Evolutionary conservation across 768 basidiomycete genomes (phyloP).

Genomic region (Russula sp.): DNA sequence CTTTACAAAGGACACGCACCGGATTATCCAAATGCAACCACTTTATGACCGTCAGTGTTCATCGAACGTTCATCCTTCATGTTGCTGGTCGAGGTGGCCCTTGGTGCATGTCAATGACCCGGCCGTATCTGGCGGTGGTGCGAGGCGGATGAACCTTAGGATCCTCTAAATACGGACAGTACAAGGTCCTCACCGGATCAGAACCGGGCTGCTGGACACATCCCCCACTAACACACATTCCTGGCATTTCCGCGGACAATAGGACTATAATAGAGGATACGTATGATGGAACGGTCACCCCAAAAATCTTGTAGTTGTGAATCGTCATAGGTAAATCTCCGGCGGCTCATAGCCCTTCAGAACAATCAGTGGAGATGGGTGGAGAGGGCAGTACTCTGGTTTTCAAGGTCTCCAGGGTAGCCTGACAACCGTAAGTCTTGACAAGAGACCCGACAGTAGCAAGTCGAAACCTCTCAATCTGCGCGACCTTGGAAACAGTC

Average conservation of each 20-base stretch:
- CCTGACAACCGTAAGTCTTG: background rate
- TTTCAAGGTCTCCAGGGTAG: background rate
- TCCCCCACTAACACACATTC: background rate
- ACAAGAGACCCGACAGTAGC: background rate
- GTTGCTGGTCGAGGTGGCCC: background rate
- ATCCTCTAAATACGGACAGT: background rate
- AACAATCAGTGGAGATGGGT: background rate
- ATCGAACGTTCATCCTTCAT: no score
- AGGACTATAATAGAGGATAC: background rate
- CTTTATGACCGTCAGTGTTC: background rate
- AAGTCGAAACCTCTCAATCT: background rate
- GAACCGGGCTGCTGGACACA: background rate
- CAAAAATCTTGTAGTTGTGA: no score
- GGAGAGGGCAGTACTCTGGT: background rate
- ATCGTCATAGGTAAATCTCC: no score
- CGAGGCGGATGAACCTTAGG: background rate
- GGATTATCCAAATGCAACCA: no score
- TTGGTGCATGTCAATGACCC: background rate
- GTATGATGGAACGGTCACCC: background rate
- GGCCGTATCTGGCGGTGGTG: background rate
- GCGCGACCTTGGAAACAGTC: background rate
- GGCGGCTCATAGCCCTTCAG: background rate
- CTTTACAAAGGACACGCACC: background rate
- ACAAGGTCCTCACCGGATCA: background rate
- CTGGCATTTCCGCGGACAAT: background rate